Conservation (phyloP, 495 filamentous ascomycete genomes). For the Collariella sp. region DNA sequence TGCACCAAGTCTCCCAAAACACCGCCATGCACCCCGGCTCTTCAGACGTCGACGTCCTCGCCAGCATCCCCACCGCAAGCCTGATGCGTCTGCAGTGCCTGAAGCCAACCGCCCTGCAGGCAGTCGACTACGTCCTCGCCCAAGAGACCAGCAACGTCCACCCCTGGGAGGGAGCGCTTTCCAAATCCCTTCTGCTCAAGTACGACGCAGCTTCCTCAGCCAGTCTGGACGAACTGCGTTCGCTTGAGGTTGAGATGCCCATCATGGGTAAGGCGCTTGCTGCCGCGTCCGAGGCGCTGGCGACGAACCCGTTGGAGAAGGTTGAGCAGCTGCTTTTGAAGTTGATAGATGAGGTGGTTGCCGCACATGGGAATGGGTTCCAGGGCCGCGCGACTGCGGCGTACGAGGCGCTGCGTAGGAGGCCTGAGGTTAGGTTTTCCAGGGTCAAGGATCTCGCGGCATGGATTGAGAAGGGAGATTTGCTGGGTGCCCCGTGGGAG, state of each 20-base stretch:
- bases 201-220: constrained; percentile 46
- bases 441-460: constrained; percentile 13
- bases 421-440: constrained; percentile 1
- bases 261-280: constrained; percentile 49
- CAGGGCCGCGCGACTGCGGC: constrained; percentile 1
- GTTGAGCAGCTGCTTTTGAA: constrained; percentile 41
- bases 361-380: constrained; percentile 28
- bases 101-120: constrained; percentile 32
- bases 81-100: constrained; percentile 38
- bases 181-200: constrained; percentile 48
- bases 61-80: constrained; percentile 35
- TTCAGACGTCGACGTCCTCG: constrained; percentile 35
- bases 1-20: constrained; percentile 28
- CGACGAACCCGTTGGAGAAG: constrained; percentile 38
- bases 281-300: constrained; percentile 37
- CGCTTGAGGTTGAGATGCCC: constrained; percentile 57
- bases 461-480: constrained; percentile 17
- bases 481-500: constrained; percentile 3
- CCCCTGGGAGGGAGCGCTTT: constrained; percentile 47
- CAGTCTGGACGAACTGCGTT: constrained; percentile 51
- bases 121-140: constrained; percentile 36
- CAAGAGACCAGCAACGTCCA: constrained; percentile 23
- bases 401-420: constrained; percentile 10
- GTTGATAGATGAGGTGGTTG: constrained; percentile 42
- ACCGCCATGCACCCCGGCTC: constrained; percentile 10